A percentile compares a stretch with the other conserved stretches of the same genome.
Evolutionary conservation across 352 stramenopile genomes (phyloP).

Genomic region (Phytophthora pistaciae): DNA sequence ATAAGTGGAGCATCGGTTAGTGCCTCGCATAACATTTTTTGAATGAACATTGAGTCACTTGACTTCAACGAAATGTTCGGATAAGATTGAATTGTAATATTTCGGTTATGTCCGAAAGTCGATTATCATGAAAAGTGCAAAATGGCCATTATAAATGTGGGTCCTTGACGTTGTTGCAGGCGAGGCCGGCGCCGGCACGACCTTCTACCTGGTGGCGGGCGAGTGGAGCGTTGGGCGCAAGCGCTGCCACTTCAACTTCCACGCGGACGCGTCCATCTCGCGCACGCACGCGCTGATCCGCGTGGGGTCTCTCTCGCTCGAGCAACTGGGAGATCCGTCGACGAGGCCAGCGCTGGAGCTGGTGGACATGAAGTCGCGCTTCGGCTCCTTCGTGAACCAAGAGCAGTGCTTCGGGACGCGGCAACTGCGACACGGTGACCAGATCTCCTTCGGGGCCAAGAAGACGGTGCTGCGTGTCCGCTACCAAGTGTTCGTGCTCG

Average conservation of each 20-base stretch:
- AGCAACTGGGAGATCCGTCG: constrained; percentile 67
- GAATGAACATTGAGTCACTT: too few species aligned
- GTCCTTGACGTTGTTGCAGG: constrained; percentile 76
- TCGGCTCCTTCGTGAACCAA: constrained; percentile 90
- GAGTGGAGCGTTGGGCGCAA: constrained; percentile 89
- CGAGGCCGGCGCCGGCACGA: constrained; percentile 52
- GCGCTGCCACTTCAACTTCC: constrained; percentile 89
- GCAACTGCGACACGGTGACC: constrained; percentile 69
- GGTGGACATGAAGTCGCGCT: constrained; percentile 84
- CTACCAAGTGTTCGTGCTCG: constrained; percentile 85
- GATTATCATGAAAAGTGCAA: too few species aligned
- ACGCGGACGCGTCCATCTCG: constrained; percentile 84
- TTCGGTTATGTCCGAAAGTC: too few species aligned
- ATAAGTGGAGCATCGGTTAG: too few species aligned
- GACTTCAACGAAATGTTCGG: too few species aligned
- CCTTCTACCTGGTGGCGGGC: constrained; percentile 84
- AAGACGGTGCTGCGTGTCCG: constrained; percentile 81
- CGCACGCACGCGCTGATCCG: constrained; percentile 78
- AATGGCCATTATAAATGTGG: constrained; percentile 57
- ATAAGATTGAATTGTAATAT: too few species aligned
- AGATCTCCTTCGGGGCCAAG: constrained; percentile 88
- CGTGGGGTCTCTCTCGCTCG: constrained; percentile 65
- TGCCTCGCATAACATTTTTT: too few species aligned
- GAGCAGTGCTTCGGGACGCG: constrained; percentile 63
- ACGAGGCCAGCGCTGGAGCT: constrained; percentile 76